Evolutionary conservation across 305 asterid species (phyloP).

Genomic region (Nicotiana rustica): DNA sequence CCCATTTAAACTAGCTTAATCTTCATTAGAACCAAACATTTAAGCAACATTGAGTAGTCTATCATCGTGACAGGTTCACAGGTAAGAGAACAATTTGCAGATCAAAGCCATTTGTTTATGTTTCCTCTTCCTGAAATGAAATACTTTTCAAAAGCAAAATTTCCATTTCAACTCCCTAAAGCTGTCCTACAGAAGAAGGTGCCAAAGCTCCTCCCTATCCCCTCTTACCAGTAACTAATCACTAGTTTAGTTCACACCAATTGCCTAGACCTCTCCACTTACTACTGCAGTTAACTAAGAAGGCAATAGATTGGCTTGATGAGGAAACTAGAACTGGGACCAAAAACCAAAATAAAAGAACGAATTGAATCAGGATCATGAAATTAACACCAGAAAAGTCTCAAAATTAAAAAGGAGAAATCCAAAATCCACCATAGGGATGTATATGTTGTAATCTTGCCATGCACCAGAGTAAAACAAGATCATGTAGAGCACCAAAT

Average conservation of each 20-base stretch:
- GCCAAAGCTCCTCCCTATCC: not conserved
- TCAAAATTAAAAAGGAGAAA: conserved; percentile 17
- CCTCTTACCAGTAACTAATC: conserved; percentile 11
- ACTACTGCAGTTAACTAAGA: conserved; percentile 13
- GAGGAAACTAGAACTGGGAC: not conserved
- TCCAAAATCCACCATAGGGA: conserved; percentile 1
- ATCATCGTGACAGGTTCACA: not conserved
- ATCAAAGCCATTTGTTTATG: not conserved
- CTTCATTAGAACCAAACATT: conserved; percentile 5
- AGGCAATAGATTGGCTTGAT: not conserved
- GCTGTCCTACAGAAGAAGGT: not conserved
- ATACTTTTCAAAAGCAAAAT: conserved; percentile 22
- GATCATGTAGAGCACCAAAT: conserved; percentile 21
- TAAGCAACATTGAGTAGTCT: not conserved
- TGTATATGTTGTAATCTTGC: conserved; percentile 18
- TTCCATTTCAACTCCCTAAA: conserved; percentile 5
- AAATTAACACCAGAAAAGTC: not conserved
- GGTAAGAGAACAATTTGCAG: not conserved
- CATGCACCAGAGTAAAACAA: not conserved
- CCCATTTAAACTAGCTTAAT: not conserved
- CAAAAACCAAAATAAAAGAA: not conserved
- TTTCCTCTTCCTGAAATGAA: not conserved
- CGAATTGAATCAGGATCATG: not conserved
- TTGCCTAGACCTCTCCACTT: not conserved
- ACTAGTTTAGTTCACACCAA: conserved; percentile 23